phyloP scores from a whole-genome alignment of 2,329 filamentous ascomycete genomes.

The Phialophora chinensis region DNA sequence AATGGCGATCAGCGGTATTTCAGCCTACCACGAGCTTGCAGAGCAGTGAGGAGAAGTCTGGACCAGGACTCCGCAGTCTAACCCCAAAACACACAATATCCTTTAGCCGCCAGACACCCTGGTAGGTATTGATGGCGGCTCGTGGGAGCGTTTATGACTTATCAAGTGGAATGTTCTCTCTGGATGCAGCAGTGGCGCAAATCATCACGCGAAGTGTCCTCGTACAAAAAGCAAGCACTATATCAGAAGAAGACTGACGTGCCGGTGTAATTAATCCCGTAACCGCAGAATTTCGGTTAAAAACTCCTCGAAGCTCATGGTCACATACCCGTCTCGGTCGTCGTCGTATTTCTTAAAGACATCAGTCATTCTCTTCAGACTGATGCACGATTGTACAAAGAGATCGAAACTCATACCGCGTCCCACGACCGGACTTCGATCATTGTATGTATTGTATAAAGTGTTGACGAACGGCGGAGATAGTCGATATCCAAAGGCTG shows the following conservation, averaged over 20 bases:
- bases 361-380: constrained; percentile 96
- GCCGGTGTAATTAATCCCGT: constrained; percentile 31
- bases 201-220: background rate
- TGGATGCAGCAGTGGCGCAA: background rate
- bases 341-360: constrained; percentile 99
- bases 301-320: constrained; percentile 81
- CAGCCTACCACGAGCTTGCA: background rate
- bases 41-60: background rate
- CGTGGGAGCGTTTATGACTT: background rate
- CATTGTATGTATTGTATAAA: constrained; percentile 86
- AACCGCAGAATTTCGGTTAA: constrained; percentile 55
- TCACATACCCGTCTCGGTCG: constrained; percentile 92
- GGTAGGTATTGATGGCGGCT: background rate
- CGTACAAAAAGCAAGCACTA: background rate
- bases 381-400: constrained; percentile 97
- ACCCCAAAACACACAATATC: background rate
- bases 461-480: constrained; percentile 82
- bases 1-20: background rate
- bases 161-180: constrained; percentile 1
- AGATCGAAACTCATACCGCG: constrained; percentile 88
- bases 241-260: background rate
- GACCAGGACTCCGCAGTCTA: background rate
- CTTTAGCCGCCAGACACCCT: background rate
- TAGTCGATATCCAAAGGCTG: constrained; percentile 92
- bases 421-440: constrained; percentile 48